These are phyloP conservation scores for Hansfordia pulvinata DNA, from an alignment of 2,329 filamentous ascomycete species.

Conservation along the genomic window DNA sequence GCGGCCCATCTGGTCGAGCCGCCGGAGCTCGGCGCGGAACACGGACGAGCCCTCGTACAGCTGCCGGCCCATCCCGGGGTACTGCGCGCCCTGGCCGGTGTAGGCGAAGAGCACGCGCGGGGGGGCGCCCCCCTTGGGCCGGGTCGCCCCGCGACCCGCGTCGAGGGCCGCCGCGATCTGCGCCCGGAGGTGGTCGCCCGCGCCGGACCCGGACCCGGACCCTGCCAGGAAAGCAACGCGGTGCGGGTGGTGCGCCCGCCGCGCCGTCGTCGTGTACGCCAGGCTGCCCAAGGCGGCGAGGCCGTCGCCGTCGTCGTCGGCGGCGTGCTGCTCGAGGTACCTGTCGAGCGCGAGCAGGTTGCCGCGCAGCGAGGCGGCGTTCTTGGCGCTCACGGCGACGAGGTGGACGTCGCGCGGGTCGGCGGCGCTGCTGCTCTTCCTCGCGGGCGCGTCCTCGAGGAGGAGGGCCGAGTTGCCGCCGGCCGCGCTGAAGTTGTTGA, in stretches of 20 bases:
- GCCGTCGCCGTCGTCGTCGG: neutral
- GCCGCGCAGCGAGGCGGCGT: constrained; percentile 16
- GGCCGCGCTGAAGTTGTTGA: constrained; percentile 36
- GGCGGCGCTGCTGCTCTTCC: constrained; percentile 5
- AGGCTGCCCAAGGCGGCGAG: constrained; percentile 30
- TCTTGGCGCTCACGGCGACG: constrained; percentile 20
- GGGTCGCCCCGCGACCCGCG: too few relatives aligned
- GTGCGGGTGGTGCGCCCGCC: constrained; percentile 22
- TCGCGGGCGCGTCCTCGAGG: constrained; percentile 26
- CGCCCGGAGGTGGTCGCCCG: neutral
- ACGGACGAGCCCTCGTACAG: constrained; percentile 5
- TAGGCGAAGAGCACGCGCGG: constrained; percentile 10
- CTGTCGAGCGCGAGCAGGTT: constrained; percentile 23
- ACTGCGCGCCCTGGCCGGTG: constrained; percentile 10
- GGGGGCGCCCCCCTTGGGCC: constrained; percentile 1
- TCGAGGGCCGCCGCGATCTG: neutral
- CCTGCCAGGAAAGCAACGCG: constrained; percentile 8
- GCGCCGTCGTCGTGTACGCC: constrained; percentile 35
- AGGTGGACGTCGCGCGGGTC: constrained; percentile 24
- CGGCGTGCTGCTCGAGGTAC: neutral
- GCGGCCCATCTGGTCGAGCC: constrained; percentile 23
- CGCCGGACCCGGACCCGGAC: too few relatives aligned
- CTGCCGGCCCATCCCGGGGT: constrained; percentile 5
- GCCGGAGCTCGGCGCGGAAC: constrained; percentile 21
- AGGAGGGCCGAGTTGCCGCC: constrained; percentile 39